Conservation (phyloP, 352 stramenopile species). For the Globisporangium viniferum region DNA sequence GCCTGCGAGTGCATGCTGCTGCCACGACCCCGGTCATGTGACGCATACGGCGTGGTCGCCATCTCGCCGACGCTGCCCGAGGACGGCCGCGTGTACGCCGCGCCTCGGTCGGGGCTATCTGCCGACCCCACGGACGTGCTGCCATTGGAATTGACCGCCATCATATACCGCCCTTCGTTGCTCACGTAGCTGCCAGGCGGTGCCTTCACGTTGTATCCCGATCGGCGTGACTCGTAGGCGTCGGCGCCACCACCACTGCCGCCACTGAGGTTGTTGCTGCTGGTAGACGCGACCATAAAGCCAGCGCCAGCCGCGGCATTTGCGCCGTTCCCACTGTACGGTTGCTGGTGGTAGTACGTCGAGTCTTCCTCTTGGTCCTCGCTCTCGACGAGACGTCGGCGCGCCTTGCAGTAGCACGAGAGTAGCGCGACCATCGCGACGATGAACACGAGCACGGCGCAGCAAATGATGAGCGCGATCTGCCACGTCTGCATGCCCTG, state of each 20-base stretch:
- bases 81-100: constrained; percentile 1
- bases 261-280: constrained; percentile 7
- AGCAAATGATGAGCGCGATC: constrained; percentile 61
- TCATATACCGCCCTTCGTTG: constrained; percentile 13
- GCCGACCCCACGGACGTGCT: background rate
- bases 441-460: constrained; percentile 41
- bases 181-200: background rate
- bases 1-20: constrained; percentile 11
- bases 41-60: constrained; percentile 5
- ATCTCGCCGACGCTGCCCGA: constrained; percentile 12
- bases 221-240: constrained; percentile 2
- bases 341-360: constrained; percentile 43
- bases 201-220: background rate
- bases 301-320: background rate
- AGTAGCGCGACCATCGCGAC: constrained; percentile 49
- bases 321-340: constrained; percentile 12
- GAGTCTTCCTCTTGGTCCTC: constrained; percentile 39
- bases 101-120: constrained; percentile 5
- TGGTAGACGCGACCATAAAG: background rate
- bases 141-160: background rate
- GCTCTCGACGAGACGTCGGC: constrained; percentile 45
- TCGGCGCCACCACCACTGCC: background rate
- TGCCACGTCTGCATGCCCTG: constrained; percentile 45
- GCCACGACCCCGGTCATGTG: background rate
- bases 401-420: constrained; percentile 57